Evolutionary conservation across 768 basidiomycete genomes (phyloP), one percentile per base, ranked within the genome.

Genomic region (Pholiota molesta): DNA sequence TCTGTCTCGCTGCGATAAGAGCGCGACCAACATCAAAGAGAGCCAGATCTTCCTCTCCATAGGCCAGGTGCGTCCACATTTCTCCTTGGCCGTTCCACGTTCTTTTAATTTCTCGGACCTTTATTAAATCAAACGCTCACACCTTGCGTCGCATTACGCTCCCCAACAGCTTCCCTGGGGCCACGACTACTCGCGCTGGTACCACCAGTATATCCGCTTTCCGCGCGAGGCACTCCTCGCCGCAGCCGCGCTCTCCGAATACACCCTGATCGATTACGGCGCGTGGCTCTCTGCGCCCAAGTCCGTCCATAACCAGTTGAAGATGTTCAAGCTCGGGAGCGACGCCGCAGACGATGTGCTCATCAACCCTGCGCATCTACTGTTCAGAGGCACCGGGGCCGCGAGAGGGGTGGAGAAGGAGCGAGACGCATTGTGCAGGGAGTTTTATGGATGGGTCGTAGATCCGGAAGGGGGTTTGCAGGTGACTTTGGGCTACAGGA

Each of bases 1-100:
- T 70, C 77, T 86, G 14, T 83, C 83, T 1, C 80, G 85, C 3
- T 86, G 75, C 61, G 85, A 87, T 64, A 86, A 85, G 64, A 83
- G 82, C 56, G 84, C 85, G 9, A 86, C 84, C 0, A 85, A 86
- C 66, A 84, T 86, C 69, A 86, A 84, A 61, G 83, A 86, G 62
- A 83, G 79, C 31, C 68, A 74, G 51, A 61, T 86, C 11, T 86
- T 84, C 59, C 74, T 77, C 42, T 73, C 68, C 10, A 83, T 86
- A 26, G 83, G 84, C 8, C 83, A 85, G 71, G 83, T 78, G 55
- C 7, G 66, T 62, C 42, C 23, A 56, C 16, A 29, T 52, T 23
- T 55, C 54, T 45, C n/a, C 14, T 31, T 35, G 3, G 3, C 8
- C 5, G 10, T 5, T 23, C 9, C 26, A 42, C 42, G 21, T 44